Conservation (phyloP, 768 basidiomycete species). For the Podaxis rugospora region DNA sequence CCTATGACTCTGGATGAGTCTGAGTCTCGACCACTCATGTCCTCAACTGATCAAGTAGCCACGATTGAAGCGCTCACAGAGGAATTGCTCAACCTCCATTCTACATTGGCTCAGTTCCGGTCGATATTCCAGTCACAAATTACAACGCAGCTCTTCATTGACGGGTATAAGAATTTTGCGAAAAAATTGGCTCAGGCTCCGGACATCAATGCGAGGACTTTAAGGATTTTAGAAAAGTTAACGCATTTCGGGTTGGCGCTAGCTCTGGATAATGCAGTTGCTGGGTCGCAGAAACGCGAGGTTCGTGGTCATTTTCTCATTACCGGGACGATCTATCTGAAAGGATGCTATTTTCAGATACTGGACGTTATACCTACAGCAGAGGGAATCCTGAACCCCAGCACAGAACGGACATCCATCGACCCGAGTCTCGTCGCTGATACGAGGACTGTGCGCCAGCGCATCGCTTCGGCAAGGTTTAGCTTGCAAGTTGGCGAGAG, state of each 20-base stretch:
- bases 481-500: conserved; percentile 63
- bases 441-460: conserved; percentile 46
- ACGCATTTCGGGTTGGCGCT: conserved; percentile 66
- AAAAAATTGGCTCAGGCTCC: conserved; percentile 31
- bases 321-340: not conserved
- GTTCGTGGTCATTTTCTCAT: conserved; percentile 29
- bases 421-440: conserved; percentile 51
- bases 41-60: conserved; percentile 17
- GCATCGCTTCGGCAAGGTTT: conserved; percentile 52
- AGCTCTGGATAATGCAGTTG: conserved; percentile 58
- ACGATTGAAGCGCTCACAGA: conserved; percentile 62
- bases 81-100: conserved; percentile 66
- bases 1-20: not conserved
- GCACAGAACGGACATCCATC: conserved; percentile 41
- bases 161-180: conserved; percentile 57
- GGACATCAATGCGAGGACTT: conserved; percentile 37
- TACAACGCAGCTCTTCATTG: conserved; percentile 62
- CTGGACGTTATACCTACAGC: conserved; percentile 53
- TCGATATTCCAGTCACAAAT: conserved; percentile 71
- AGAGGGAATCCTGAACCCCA: conserved; percentile 47
- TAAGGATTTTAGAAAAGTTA: conserved; percentile 65
- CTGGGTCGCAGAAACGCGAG: conserved; percentile 68
- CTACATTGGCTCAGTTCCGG: conserved; percentile 60
- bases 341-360: conserved; percentile 32
- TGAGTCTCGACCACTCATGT: not conserved